Percentiles rank a stretch among this genome's conserved stretches.
These are phyloP conservation scores for Cicer arietinum DNA, from an alignment of 306 rosid genomes.

Conservation along the genomic window DNA sequence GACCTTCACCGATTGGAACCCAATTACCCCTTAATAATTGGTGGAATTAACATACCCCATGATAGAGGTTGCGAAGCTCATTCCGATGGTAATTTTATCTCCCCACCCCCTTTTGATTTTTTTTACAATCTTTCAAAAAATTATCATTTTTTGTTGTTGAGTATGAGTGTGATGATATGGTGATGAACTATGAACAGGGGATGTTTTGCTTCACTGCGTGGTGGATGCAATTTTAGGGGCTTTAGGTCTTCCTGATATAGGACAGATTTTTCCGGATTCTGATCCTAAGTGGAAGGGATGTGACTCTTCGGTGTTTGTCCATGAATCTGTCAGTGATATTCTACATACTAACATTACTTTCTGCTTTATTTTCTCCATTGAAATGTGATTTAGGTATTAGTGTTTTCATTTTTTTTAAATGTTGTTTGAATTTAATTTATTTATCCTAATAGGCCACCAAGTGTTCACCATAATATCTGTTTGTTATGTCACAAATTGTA, in stretches of 20 bases:
- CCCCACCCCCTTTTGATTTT: background rate
- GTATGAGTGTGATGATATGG: background rate
- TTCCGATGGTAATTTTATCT: constrained; percentile 71
- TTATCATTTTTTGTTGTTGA: background rate
- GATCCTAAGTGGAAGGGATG: constrained; percentile 98
- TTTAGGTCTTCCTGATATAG: constrained; percentile 92
- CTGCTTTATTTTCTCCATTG: background rate
- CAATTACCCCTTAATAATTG: constrained; percentile 91
- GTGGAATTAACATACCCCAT: constrained; percentile 90
- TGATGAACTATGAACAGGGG: constrained; percentile 56
- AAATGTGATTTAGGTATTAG: background rate
- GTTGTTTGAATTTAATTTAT: constrained; percentile 24
- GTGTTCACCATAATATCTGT: constrained; percentile 15
- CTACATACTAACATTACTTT: background rate
- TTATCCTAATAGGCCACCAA: background rate
- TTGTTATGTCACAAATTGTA: background rate
- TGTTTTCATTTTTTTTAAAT: background rate
- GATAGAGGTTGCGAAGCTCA: constrained; percentile 98
- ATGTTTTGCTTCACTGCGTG: constrained; percentile 93
- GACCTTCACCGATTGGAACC: constrained; percentile 95
- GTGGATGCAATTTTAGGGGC: constrained; percentile 97
- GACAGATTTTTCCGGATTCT: constrained; percentile 86
- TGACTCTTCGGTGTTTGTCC: constrained; percentile 74
- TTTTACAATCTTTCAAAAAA: background rate
- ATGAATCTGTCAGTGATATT: constrained; percentile 79